phyloP scores from a whole-genome alignment of 2,329 filamentous ascomycete genomes.

The Neocucurbitaria cava region DNA sequence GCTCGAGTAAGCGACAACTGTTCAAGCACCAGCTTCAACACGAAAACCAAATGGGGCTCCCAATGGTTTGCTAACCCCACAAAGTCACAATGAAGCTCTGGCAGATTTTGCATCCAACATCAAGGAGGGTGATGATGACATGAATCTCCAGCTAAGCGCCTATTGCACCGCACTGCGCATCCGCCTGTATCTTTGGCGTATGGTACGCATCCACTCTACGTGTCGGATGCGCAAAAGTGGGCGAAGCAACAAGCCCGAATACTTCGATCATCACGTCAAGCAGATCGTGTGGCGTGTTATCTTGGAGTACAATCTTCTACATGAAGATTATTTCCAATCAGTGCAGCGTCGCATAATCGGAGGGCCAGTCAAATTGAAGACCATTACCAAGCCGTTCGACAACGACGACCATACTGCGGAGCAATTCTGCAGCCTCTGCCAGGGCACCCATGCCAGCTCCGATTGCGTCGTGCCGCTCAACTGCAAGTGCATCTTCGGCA shows the following conservation, averaged over 20 bases:
- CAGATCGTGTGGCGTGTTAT: background rate
- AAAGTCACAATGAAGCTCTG: slow-evolving; percentile 5
- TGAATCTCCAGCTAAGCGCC: slow-evolving; percentile 5
- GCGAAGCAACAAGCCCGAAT: background rate
- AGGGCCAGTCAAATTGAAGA: slow-evolving; percentile 1
- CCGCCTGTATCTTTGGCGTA: slow-evolving; percentile 10
- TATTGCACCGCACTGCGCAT: slow-evolving; percentile 12
- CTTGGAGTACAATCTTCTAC: slow-evolving; percentile 6
- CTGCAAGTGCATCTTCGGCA: slow-evolving; percentile 8
- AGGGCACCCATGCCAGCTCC: slow-evolving; percentile 1
- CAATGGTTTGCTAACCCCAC: background rate
- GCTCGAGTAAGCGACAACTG: slow-evolving; percentile 1
- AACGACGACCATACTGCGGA: background rate
- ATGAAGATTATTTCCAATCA: slow-evolving; percentile 1
- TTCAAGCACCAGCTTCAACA: background rate
- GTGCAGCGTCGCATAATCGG: background rate
- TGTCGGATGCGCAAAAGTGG: background rate
- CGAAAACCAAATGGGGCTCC: too few relatives aligned
- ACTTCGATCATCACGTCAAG: background rate
- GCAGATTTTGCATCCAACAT: background rate
- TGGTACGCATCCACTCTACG: background rate
- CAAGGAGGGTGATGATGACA: background rate
- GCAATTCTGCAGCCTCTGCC: slow-evolving; percentile 9
- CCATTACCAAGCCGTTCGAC: background rate
- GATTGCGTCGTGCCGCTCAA: slow-evolving; percentile 3